phyloP scores from a whole-genome alignment of 1,284 basidiomycete genomes.

The Phylloboletellus chloephorus region DNA sequence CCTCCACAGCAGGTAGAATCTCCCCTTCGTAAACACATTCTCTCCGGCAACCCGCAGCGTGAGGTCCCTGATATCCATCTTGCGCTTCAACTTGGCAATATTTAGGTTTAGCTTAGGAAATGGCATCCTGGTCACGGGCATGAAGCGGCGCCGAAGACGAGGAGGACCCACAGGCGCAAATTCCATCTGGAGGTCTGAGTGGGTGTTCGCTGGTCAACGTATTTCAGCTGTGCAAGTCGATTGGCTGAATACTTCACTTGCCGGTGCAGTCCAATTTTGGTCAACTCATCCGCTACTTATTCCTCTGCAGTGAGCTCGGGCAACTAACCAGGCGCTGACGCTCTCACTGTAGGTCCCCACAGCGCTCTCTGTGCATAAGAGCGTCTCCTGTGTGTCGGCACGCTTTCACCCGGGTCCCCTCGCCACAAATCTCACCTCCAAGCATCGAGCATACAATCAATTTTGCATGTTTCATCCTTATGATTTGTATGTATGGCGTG shows the following conservation, averaged over 20 bases:
- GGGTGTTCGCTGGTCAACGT: conserved; percentile 19
- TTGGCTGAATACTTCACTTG: conserved; percentile 15
- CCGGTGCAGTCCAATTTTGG: no score
- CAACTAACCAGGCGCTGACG: not conserved
- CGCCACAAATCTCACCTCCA: conserved; percentile 24
- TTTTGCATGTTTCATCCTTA: conserved; percentile 8
- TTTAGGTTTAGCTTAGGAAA: conserved; percentile 17
- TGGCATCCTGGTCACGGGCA: conserved; percentile 1
- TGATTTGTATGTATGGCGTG: conserved; percentile 1
- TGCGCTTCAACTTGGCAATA: conserved; percentile 22
- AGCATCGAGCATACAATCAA: conserved; percentile 1
- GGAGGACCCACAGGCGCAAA: conserved; percentile 29
- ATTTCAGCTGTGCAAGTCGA: conserved; percentile 15
- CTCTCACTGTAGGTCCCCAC: conserved; percentile 8
- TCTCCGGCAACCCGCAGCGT: conserved; percentile 19
- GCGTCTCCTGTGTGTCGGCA: conserved; percentile 16
- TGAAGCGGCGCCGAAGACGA: conserved; percentile 2
- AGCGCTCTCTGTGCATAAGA: not conserved
- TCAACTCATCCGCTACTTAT: no score
- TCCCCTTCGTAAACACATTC: conserved; percentile 10
- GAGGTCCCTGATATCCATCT: conserved; percentile 24
- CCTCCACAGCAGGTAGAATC: conserved; percentile 30
- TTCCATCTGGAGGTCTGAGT: conserved; percentile 19
- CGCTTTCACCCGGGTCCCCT: not conserved
- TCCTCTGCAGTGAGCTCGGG: conserved; percentile 1